These are phyloP conservation scores for Phytophthora sojae DNA, from an alignment of 352 stramenopile genomes.

Conservation along the genomic window DNA sequence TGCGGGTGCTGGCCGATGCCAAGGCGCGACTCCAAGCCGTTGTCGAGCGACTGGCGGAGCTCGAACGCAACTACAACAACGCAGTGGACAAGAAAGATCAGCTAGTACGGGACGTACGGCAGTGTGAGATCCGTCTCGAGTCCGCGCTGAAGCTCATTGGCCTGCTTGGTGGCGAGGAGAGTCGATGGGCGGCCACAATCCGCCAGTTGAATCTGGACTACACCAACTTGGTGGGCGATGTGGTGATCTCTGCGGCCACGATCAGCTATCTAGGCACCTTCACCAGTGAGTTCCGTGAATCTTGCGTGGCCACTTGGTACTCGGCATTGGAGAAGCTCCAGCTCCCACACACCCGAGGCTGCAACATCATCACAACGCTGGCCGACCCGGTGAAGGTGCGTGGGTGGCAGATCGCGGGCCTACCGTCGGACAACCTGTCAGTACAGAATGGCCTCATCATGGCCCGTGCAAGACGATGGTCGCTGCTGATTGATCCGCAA, in stretches of 20 bases:
- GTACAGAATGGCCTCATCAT: slow-evolving; percentile 96
- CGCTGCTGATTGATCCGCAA: slow-evolving; percentile 93
- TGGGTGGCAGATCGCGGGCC: slow-evolving; percentile 91
- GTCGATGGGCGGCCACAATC: slow-evolving; percentile 89
- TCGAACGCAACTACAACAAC: slow-evolving; percentile 90
- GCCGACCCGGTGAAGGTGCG: slow-evolving; percentile 92
- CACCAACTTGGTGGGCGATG: slow-evolving; percentile 92
- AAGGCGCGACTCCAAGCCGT: slow-evolving; percentile 86
- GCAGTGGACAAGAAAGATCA: slow-evolving; percentile 91
- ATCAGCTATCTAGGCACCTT: slow-evolving; percentile 96
- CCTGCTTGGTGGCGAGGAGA: slow-evolving; percentile 90
- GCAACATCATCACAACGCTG: slow-evolving; percentile 91
- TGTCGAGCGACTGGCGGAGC: slow-evolving; percentile 89
- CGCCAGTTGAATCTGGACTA: slow-evolving; percentile 80
- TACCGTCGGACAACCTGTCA: slow-evolving; percentile 91
- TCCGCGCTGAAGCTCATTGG: slow-evolving; percentile 92
- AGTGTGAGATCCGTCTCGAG: slow-evolving; percentile 90
- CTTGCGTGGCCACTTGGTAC: slow-evolving; percentile 88
- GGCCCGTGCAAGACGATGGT: slow-evolving; percentile 88
- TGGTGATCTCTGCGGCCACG: slow-evolving; percentile 91
- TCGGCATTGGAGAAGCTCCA: slow-evolving; percentile 67
- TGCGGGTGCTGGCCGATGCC: slow-evolving; percentile 87
- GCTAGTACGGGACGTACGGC: slow-evolving; percentile 75
- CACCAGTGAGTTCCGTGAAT: slow-evolving; percentile 93
- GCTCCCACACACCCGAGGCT: slow-evolving; percentile 86